Base-by-base conservation (phyloP, 768 basidiomycete species). In the Leucocoprinus leucothites region DNA sequence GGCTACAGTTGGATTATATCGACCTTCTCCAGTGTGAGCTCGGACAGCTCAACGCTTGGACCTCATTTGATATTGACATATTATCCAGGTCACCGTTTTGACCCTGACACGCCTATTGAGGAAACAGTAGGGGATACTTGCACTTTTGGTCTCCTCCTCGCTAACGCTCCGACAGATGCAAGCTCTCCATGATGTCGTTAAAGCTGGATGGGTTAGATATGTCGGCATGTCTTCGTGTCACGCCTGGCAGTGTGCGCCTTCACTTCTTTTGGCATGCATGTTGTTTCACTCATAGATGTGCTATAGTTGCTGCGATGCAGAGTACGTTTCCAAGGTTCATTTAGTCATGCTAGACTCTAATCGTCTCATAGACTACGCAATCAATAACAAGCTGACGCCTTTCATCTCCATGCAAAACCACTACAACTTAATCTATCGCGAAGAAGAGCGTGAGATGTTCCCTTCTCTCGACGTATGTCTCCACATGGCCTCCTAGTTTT, bases 181-280 rank as follows among this genome's bases (percentile, higher is more conserved):
- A 74, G 84, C 84, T 2, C 71, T 86, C 21, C 81, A 86, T 51
- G 85, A 86, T 57, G 78, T 87, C 16, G 82, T 87, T 2, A 65
- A 84, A 58, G 79, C 79, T 2, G 85, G 85, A 2, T 80, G 80
- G 51, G 85, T 79, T 22, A 73, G 85, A 28, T 86, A 83, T 61
- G 74, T 84, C 31, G 82, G 82, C 35, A 82, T 82, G 79, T 76
- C 73, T 19, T 80, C 79, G 3, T 82, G 81, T 63, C 74, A 67
- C 57, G 81, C 81, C 1, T 82, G 71, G 67, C 81, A 82, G 65
- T 82, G 81, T 81, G 64, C 35, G 74, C 53, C 25, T 14, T 16
- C 31, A 16, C 9, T 19, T 16, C 24, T 1, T 18, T 14, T 21
- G 3, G 14, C 14, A 6, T 36, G 9, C n/a, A 1, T 31, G 9